Evolutionary conservation across 1,284 basidiomycete species (phyloP).

Genomic region (Ganoderma lingzhi): DNA sequence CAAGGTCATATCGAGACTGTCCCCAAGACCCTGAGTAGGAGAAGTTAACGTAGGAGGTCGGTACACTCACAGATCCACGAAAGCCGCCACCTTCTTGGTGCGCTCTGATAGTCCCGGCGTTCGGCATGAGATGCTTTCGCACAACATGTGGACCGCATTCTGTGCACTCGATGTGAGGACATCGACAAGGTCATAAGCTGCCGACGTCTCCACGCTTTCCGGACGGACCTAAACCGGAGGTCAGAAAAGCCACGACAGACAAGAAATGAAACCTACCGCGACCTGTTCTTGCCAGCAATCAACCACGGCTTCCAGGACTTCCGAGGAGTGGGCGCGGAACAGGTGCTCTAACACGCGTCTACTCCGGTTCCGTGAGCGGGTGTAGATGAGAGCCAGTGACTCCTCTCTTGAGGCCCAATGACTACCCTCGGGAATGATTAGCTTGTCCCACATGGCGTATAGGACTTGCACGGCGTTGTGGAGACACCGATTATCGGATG

Average conservation of each 20-base stretch:
- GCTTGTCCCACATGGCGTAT: slow-evolving; percentile 74
- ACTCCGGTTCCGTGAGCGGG: slow-evolving; percentile 70
- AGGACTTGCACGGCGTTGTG: slow-evolving; percentile 77
- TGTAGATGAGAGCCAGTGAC: slow-evolving; percentile 70
- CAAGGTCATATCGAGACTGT: slow-evolving; percentile 70
- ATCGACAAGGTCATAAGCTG: slow-evolving; percentile 86
- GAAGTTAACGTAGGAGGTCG: slow-evolving; percentile 8
- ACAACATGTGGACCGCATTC: slow-evolving; percentile 89
- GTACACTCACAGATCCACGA: slow-evolving; percentile 68
- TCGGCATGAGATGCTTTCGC: slow-evolving; percentile 79
- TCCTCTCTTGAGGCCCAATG: slow-evolving; percentile 67
- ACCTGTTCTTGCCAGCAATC: slow-evolving; percentile 78
- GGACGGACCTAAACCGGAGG: slow-evolving; percentile 18
- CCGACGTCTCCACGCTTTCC: slow-evolving; percentile 41
- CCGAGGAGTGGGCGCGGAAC: slow-evolving; percentile 81
- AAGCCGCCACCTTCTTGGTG: slow-evolving; percentile 63
- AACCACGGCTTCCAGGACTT: slow-evolving; percentile 85
- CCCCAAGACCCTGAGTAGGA: slow-evolving; percentile 16
- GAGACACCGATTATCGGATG: slow-evolving; percentile 74
- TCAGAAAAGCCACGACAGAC: neutral
- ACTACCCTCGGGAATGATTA: slow-evolving; percentile 56
- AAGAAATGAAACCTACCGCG: slow-evolving; percentile 46
- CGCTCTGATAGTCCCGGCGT: slow-evolving; percentile 62
- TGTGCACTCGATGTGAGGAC: slow-evolving; percentile 87
- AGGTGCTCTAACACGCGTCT: slow-evolving; percentile 86